Percentiles rank a stretch among this genome's conserved stretches.
Evolutionary conservation across 2,329 filamentous ascomycete species (phyloP).

Genomic region (Rhynchosporium secalis): DNA sequence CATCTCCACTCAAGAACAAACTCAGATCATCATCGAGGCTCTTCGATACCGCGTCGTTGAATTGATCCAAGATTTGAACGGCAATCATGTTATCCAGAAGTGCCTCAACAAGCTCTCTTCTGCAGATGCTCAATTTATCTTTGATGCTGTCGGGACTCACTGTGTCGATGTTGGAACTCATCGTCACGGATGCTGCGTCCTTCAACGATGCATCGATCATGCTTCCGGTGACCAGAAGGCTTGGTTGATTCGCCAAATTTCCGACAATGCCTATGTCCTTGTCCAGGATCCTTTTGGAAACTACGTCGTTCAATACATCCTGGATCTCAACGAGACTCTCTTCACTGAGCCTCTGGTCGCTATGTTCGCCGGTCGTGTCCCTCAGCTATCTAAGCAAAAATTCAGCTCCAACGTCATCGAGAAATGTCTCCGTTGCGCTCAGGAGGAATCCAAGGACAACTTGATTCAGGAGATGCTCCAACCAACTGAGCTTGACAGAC

Average conservation of each 20-base stretch:
- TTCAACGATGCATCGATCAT: constrained; percentile 98
- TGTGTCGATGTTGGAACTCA: constrained; percentile 94
- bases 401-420: constrained; percentile 99
- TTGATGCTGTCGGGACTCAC: constrained; percentile 84
- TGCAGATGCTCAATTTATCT: constrained; percentile 90
- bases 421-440: constrained; percentile 87
- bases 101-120: constrained; percentile 91
- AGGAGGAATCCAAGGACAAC: constrained; percentile 70
- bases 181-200: constrained; percentile 94
- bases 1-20: constrained; percentile 82
- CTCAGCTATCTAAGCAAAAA: constrained; percentile 83
- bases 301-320: constrained; percentile 98
- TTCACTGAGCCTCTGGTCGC: constrained; percentile 89
- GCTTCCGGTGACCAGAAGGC: constrained; percentile 87
- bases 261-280: constrained; percentile 79
- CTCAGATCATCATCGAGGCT: constrained; percentile 82
- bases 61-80: constrained; percentile 94
- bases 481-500: constrained; percentile 77
- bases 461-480: constrained; percentile 83
- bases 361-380: constrained; percentile 75
- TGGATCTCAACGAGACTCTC: constrained; percentile 82
- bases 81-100: constrained; percentile 99
- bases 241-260: constrained; percentile 84
- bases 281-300: constrained; percentile 98
- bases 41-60: constrained; percentile 84